A percentile compares a stretch with the other conserved stretches of the same genome.
Evolutionary conservation across 495 filamentous ascomycete genomes (phyloP).

Genomic region (Amniculicola lignicola): DNA sequence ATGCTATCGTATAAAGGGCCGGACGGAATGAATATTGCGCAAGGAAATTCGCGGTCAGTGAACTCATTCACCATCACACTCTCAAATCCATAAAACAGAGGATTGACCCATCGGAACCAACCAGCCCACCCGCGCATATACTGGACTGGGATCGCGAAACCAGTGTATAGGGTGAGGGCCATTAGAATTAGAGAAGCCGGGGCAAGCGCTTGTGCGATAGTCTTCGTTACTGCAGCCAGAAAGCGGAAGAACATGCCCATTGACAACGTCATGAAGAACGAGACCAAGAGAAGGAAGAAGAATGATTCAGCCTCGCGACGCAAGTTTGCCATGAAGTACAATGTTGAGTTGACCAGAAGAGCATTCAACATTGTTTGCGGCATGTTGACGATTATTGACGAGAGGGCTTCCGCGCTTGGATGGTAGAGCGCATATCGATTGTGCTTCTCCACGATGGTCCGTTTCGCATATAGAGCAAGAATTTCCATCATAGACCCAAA

Average conservation of each 20-base stretch:
- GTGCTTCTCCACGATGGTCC: conserved; percentile 90
- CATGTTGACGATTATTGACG: conserved; percentile 72
- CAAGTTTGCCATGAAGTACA: conserved; percentile 83
- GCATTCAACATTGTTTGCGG: conserved; percentile 55
- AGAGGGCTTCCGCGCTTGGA: conserved; percentile 75
- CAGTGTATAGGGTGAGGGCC: conserved; percentile 62
- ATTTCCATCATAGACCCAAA: conserved; percentile 73
- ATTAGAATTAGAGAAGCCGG: conserved; percentile 55
- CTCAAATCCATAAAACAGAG: conserved; percentile 31
- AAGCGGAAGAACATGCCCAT: conserved; percentile 76
- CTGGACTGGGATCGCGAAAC: conserved; percentile 71
- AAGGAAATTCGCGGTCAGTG: conserved; percentile 19
- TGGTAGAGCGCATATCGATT: conserved; percentile 82
- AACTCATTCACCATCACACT: conserved; percentile 31
- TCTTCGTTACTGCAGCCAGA: conserved; percentile 48
- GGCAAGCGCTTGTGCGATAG: conserved; percentile 18
- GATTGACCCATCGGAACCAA: conserved; percentile 33
- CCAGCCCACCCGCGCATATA: conserved; percentile 58
- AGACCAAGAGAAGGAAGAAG: conserved; percentile 72
- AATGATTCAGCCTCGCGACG: conserved; percentile 68
- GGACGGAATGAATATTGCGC: conserved; percentile 10
- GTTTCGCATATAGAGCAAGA: no score
- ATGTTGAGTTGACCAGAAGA: conserved; percentile 60
- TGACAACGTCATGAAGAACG: conserved; percentile 54
- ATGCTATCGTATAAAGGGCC: conserved; percentile 58